Conservation (phyloP, 2,329 filamentous ascomycete species). For the Harringtonia aguacate region DNA sequence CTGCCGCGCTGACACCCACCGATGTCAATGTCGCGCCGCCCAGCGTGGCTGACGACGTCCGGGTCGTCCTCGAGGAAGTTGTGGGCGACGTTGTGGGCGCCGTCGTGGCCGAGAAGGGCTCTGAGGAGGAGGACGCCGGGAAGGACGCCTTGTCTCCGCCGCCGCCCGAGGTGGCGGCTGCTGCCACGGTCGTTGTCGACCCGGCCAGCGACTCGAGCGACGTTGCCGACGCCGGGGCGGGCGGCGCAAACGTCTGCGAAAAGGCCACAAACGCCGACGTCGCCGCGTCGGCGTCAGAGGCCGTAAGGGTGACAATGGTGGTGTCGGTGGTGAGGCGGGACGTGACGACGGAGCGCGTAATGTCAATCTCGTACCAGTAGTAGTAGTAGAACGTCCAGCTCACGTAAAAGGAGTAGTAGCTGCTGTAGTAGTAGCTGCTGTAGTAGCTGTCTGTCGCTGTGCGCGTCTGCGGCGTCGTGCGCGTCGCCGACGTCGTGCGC, state of each 20-base stretch:
- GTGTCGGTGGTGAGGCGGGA: constrained; percentile 7
- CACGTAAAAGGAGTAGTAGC: constrained; percentile 14
- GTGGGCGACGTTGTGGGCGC: no score
- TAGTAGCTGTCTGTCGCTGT: constrained; percentile 7
- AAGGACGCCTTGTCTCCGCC: no score
- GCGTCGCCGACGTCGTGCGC: constrained; percentile 8
- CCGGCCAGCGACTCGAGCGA: constrained; percentile 14
- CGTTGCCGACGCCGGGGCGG: constrained; percentile 12
- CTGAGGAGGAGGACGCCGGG: no score
- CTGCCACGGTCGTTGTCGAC: constrained; percentile 6
- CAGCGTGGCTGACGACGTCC: no score
- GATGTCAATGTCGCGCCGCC: no score
- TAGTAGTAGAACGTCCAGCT: constrained; percentile 17
- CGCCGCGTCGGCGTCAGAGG: constrained; percentile 12
- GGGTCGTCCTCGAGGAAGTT: no score
- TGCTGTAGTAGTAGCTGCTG: no score
- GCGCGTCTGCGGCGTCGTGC: constrained; percentile 4
- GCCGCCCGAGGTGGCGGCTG: neutral
- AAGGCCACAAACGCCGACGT: constrained; percentile 11
- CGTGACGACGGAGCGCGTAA: constrained; percentile 14
- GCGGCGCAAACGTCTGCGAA: constrained; percentile 10
- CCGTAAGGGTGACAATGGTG: constrained; percentile 11
- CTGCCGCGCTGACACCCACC: no score
- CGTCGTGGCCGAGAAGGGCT: no score
- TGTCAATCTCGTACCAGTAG: constrained; percentile 13